A percentile compares a stretch with the other conserved stretches of the same genome.
Evolutionary conservation across 257 asterid genomes (phyloP).

Genomic region (Solanum chaucha): DNA sequence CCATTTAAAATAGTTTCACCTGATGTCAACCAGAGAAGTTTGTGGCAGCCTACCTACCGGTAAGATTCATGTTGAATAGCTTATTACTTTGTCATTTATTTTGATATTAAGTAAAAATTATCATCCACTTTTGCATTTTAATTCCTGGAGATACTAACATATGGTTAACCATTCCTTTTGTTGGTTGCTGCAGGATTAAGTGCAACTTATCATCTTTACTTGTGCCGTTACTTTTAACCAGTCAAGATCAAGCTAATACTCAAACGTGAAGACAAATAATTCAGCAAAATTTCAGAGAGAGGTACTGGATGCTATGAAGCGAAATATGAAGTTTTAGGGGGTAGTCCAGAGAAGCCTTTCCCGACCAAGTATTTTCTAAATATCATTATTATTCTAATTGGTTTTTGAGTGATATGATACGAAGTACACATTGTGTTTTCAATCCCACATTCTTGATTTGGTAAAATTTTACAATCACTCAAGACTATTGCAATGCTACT

Average conservation of each 20-base stretch:
- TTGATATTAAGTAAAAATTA: neutral
- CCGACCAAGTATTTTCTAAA: constrained; percentile 76
- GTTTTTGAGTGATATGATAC: constrained; percentile 29
- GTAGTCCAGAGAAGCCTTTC: constrained; percentile 96
- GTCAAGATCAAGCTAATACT: constrained; percentile 49
- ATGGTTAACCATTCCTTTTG: constrained; percentile 20
- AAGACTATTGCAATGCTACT: neutral
- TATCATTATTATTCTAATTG: constrained; percentile 64
- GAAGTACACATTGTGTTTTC: neutral
- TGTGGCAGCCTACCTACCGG: constrained; percentile 81
- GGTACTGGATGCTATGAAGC: constrained; percentile 70
- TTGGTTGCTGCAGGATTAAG: constrained; percentile 78
- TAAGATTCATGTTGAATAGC: constrained; percentile 35
- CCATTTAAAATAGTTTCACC: constrained; percentile 42
- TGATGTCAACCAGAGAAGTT: constrained; percentile 56
- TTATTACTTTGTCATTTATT: neutral
- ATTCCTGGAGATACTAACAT: neutral
- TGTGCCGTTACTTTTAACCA: constrained; percentile 39
- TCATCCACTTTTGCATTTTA: neutral
- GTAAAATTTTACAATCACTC: neutral
- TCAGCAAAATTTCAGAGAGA: constrained; percentile 60
- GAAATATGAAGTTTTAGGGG: constrained; percentile 81
- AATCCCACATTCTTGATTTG: neutral
- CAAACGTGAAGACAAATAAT: constrained; percentile 24
- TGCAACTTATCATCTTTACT: constrained; percentile 46